phyloP scores from a whole-genome alignment of 2,329 filamentous ascomycete species.

The Cladosporium halotolerans region DNA sequence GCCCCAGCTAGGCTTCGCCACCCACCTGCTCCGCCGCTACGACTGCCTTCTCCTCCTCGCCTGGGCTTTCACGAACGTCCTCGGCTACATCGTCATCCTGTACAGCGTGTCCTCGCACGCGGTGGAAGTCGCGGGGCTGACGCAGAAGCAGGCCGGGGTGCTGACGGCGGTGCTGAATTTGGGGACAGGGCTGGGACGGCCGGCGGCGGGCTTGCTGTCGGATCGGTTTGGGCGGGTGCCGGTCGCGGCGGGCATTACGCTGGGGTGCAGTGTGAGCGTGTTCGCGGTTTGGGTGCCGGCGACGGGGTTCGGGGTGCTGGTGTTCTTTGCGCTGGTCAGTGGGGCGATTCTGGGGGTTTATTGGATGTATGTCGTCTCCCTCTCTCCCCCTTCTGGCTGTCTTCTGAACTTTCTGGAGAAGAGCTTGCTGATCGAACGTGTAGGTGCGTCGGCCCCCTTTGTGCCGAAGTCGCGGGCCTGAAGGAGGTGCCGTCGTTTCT shows the following conservation, averaged over 20 bases:
- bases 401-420: neutral
- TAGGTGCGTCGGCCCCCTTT: constrained; percentile 35
- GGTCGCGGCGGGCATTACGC: constrained; percentile 35
- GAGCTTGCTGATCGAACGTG: neutral
- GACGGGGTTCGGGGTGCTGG: constrained; percentile 35
- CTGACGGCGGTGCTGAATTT: constrained; percentile 43
- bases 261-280: constrained; percentile 34
- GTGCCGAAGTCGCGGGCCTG: constrained; percentile 37
- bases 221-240: constrained; percentile 41
- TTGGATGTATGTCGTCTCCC: constrained; percentile 34
- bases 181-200: constrained; percentile 43
- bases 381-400: neutral
- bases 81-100: constrained; percentile 45
- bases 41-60: constrained; percentile 31
- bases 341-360: constrained; percentile 44
- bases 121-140: constrained; percentile 35
- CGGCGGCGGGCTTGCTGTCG: constrained; percentile 40
- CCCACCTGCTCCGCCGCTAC: constrained; percentile 27
- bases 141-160: constrained; percentile 33
- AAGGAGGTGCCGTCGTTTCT: constrained; percentile 36
- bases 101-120: constrained; percentile 45
- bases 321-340: constrained; percentile 39
- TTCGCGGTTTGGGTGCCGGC: constrained; percentile 45
- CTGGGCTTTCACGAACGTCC: constrained; percentile 41
- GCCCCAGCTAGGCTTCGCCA: constrained; percentile 31